Conservation (phyloP, 176 grass and related monocot genomes). For the Oryza glumipatula region DNA sequence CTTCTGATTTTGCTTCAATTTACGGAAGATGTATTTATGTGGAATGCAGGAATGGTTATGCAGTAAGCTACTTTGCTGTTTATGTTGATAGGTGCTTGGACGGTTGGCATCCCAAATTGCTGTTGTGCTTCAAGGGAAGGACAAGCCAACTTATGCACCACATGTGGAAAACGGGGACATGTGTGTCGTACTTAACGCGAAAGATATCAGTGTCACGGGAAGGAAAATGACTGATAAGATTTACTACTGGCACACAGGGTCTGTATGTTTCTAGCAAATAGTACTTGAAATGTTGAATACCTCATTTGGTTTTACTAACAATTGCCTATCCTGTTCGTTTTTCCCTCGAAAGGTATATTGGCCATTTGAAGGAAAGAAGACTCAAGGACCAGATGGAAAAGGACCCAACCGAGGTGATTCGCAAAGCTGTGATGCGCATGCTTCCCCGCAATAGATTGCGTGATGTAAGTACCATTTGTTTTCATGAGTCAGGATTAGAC, state of each 20-base stretch:
- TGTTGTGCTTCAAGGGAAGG: constrained; percentile 81
- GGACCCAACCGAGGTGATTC: constrained; percentile 81
- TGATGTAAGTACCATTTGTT: constrained; percentile 43
- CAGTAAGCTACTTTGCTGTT: neutral
- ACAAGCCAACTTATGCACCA: constrained; percentile 83
- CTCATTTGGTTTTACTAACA: constrained; percentile 4
- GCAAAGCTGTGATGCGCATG: constrained; percentile 82
- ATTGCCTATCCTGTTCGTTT: neutral
- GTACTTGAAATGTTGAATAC: neutral
- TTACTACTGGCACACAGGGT: constrained; percentile 85
- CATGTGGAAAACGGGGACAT: constrained; percentile 82
- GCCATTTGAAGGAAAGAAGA: constrained; percentile 73
- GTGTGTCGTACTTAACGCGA: constrained; percentile 86
- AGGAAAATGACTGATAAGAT: constrained; percentile 85
- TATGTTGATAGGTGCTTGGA: constrained; percentile 63
- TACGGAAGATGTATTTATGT: neutral
- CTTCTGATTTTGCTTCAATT: neutral
- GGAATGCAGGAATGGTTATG: neutral
- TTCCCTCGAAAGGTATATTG: constrained; percentile 56
- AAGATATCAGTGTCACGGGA: constrained; percentile 78
- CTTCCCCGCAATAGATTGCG: constrained; percentile 77
- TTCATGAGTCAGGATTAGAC: neutral
- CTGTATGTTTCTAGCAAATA: constrained; percentile 16
- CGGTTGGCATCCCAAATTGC: constrained; percentile 77
- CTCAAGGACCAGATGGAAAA: constrained; percentile 86